Percentiles rank a stretch among this genome's conserved stretches.
Conservation (phyloP, 2,329 filamentous ascomycete species). For the Lecanicillium sp. region DNA sequence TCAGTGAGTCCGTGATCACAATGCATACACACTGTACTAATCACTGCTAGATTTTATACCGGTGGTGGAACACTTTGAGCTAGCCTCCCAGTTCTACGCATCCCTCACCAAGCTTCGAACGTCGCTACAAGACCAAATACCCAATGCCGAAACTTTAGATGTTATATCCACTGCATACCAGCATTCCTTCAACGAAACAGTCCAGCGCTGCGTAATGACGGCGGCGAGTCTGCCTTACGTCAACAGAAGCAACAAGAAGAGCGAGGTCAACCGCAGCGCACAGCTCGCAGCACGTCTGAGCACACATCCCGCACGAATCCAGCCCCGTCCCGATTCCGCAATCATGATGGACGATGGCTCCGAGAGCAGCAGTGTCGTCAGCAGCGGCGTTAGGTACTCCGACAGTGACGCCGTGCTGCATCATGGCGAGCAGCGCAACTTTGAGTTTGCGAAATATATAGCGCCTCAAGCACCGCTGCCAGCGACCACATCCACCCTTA, state of each 20-base stretch:
- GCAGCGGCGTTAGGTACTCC: not conserved
- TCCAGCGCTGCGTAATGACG: conserved; percentile 30
- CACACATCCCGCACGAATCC: conserved; percentile 22
- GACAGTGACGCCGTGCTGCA: not conserved
- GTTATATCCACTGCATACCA: conserved; percentile 34
- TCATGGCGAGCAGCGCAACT: not conserved
- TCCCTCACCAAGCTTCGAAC: conserved; percentile 29
- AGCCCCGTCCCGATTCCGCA: conserved; percentile 32
- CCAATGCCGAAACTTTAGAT: conserved; percentile 32
- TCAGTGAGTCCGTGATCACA: not conserved
- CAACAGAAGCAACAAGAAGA: conserved; percentile 36
- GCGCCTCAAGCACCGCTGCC: not conserved
- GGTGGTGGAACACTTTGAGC: conserved; percentile 37
- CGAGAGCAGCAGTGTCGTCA: conserved; percentile 28
- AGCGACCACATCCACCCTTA: not conserved
- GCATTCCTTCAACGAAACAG: conserved; percentile 34
- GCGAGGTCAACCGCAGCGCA: conserved; percentile 20
- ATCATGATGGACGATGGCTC: conserved; percentile 34
- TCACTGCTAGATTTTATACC: conserved; percentile 31
- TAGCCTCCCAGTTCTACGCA: conserved; percentile 28
- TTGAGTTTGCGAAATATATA: not conserved
- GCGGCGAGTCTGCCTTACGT: conserved; percentile 34
- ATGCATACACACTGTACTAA: conserved; percentile 1
- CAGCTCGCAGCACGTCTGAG: conserved; percentile 14
- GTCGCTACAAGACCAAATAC: conserved; percentile 32